Evolutionary conservation across 768 basidiomycete species (phyloP), one percentile per base, ranked within the genome.

Genomic region (Tylopilus plumbeoviolaceoides): DNA sequence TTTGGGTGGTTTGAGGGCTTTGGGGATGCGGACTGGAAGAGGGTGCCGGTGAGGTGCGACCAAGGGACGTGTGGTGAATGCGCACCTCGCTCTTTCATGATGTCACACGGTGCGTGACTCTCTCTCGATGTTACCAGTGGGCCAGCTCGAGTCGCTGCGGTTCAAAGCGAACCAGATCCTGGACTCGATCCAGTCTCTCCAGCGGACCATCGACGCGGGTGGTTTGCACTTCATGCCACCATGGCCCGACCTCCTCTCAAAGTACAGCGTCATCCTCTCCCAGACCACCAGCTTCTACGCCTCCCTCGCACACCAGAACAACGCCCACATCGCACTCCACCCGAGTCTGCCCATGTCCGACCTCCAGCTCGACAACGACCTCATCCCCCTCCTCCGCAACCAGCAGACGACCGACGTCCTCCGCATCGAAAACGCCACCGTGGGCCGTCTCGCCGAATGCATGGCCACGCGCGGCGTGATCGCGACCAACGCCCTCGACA

Each of bases 221-320:
- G n/a, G n/a, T n/a, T n/a, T n/a, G n/a, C n/a, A n/a, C n/a, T n/a
- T n/a, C n/a, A n/a, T n/a, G n/a, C n/a, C n/a, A n/a, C n/a, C n/a
- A n/a, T n/a, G n/a, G n/a, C n/a, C n/a, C n/a, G n/a, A n/a, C n/a
- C n/a, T n/a, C n/a, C n/a, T n/a, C n/a, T n/a, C n/a, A n/a, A n/a
- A n/a, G n/a, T n/a, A n/a, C n/a, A n/a, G n/a, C n/a, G n/a, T n/a
- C n/a, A 77, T 93, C 25, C 78, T 92, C 50, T 89, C 88, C 0
- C 91, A 92, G 62, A 89, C 88, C 0, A 87, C 89, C n/a, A n/a
- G 63, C 86, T 83, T 93, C 60, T 85, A 84, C 41, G 81, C 76
- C 47, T 79, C 83, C 0, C 77, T 90, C 27, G n/a, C n/a, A n/a
- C n/a, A n/a, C n/a, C 27, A 28, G 27, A 8, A 8, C 39, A 71